phyloP scores from a whole-genome alignment of 495 filamentous ascomycete genomes.

The Cercophora sp. region DNA sequence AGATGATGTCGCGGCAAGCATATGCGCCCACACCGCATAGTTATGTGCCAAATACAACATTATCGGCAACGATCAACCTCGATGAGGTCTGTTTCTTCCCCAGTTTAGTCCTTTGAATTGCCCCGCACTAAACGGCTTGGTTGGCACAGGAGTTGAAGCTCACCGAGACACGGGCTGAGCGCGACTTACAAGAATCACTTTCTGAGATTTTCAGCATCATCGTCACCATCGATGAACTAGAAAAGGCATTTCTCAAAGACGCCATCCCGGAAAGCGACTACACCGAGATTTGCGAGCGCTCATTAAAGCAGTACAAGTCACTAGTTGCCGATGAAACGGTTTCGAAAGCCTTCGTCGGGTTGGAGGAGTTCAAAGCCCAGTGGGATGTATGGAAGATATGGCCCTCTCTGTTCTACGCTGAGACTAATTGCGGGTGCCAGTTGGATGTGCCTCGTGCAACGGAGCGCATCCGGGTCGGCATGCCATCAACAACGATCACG shows the following conservation, averaged over 20 bases:
- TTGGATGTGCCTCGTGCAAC: conserved; percentile 93
- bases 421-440: no score
- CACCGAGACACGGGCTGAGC: conserved; percentile 73
- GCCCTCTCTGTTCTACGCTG: no score
- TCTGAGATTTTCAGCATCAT: conserved; percentile 98
- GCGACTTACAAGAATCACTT: conserved; percentile 91
- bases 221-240: conserved; percentile 87
- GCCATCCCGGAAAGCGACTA: conserved; percentile 88
- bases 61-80: conserved; percentile 85
- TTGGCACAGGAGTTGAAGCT: conserved; percentile 80
- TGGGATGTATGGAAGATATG: conserved; percentile 84
- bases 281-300: conserved; percentile 87
- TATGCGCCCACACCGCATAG: conserved; percentile 92
- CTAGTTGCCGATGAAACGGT: conserved; percentile 85
- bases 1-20: conserved; percentile 45
- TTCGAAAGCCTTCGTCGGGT: conserved; percentile 71
- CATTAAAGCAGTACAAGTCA: conserved; percentile 96
- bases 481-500: conserved; percentile 61
- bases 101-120: neutral
- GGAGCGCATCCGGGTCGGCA: conserved; percentile 83
- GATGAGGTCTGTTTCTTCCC: conserved; percentile 63
- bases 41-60: conserved; percentile 73
- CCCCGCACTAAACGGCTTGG: neutral
- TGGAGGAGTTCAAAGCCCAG: conserved; percentile 89
- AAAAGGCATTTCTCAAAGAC: conserved; percentile 96